Evolutionary conservation across 75 land plant genomes (phyloP), one percentile per base, ranked within the genome.

Genomic region (Chamaecyparis obtusa): DNA sequence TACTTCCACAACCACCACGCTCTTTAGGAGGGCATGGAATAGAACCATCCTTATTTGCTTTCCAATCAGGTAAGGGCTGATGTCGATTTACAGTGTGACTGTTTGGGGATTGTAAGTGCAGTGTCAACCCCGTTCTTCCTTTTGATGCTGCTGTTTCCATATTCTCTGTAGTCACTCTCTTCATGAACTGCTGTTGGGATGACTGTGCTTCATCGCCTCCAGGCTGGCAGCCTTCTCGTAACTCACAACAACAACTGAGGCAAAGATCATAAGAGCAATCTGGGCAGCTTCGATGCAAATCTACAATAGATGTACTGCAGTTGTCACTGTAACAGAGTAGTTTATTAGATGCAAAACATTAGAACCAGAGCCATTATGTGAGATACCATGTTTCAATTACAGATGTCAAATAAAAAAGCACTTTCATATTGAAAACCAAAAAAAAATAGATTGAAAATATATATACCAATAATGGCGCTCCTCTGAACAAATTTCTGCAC

Each of bases 211-310:
- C 85, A 81, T 72, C 76, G 27, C 91, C 89, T 83, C 91, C 91
- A 90, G 72, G 87, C 80, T 72, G 83, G 30, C 83, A 69, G 5
- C 90, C 93, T 81, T 64, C 88, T 21, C 90, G 86, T 36, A 96
- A 81, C 51, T 96, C 94, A 48, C 79, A 88, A 84, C 95, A 96
- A 87, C 97, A 97, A 82, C 88, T 91, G 84, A 96, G 85, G 88
- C 97, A 97, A 43, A 97, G 88, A 76, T 90, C 92, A 87, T 91
- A 96, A 17, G 88, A 88, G 88, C 97, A 97, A 30, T 83, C 89
- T 86, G 93, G 81, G 87, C 97, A 97, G 87, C 92, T 95, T 90
- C 97, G 90, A 67, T 92, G 93, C 80, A 91, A 91, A 90, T 96
- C 96, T 48, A 91, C 91, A 87, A 97, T 92, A 2, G 92, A 93